Conservation (phyloP, 495 filamentous ascomycete genomes). For the Tirmania nivea region DNA sequence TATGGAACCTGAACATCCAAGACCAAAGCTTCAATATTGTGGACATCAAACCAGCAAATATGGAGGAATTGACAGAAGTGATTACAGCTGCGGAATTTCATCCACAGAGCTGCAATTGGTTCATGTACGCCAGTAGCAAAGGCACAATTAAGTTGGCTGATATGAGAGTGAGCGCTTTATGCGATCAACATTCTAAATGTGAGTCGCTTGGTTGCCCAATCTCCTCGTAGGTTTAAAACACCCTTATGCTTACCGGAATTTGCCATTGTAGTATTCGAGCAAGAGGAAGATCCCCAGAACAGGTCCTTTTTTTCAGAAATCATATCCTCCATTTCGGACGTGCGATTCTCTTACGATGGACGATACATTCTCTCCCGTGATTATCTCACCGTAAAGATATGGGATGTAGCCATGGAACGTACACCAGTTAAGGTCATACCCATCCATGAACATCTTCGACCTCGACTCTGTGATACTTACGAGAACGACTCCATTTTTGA, state of each 20-base stretch:
- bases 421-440: slow-evolving; percentile 96
- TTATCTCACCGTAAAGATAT: slow-evolving; percentile 97
- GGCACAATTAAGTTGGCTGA: slow-evolving; percentile 97
- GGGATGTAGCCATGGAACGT: slow-evolving; percentile 97
- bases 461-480: slow-evolving; percentile 90
- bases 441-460: slow-evolving; percentile 90
- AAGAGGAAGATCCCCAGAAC: slow-evolving; percentile 97
- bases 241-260: background rate
- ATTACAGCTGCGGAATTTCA: slow-evolving; percentile 98
- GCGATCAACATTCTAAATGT: slow-evolving; percentile 90
- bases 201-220: slow-evolving; percentile 21
- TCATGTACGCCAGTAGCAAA: slow-evolving; percentile 99
- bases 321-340: slow-evolving; percentile 96
- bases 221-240: slow-evolving; percentile 3
- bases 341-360: slow-evolving; percentile 89
- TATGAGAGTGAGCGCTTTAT: slow-evolving; percentile 89
- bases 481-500: slow-evolving; percentile 99
- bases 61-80: slow-evolving; percentile 97
- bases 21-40: slow-evolving; percentile 99
- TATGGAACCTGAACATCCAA: slow-evolving; percentile 98
- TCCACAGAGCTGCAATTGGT: slow-evolving; percentile 94
- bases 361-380: slow-evolving; percentile 93
- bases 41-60: slow-evolving; percentile 97
- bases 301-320: slow-evolving; percentile 99
- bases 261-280: slow-evolving; percentile 63